Evolutionary conservation across 2,329 filamentous ascomycete species (phyloP), one percentile per base, ranked within the genome.

Genomic region (Pseudofabraea citricarpa): DNA sequence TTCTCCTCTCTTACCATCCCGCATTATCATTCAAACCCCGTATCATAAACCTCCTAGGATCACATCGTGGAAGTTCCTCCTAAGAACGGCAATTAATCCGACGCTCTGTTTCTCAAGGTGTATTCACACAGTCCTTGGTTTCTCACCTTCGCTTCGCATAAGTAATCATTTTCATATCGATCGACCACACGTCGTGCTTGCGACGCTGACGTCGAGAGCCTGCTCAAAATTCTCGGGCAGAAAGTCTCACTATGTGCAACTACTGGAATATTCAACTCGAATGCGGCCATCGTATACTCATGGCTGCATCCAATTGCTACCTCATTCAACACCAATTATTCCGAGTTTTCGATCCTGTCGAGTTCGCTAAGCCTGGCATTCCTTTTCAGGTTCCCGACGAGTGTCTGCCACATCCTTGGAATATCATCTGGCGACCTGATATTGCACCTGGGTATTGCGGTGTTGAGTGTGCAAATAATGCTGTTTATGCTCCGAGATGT

Each of bases 381-480:
- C 57, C 57, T 1, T 60, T 61, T 38, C 44, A 56, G 21, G 46
- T 61, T 8, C 56, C 58, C 9, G 38, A 37, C 5, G 36, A 46
- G 27, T 60, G 58, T 46, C 39, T 52, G 10, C 57, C 57, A 18
- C 53, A 57, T 41, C 40, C 38, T 26, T 20, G 41, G 23, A 60
- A 60, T 41, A 37, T 56, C 7, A 43, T 32, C 4, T 44, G 43
- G 18, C 49, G 45, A 33, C 45, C 43, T 27, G 42, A 48, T 6
- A 44, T 50, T 12, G 50, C 51, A 13, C 35, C 35, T 23, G 21
- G 9, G 12, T 58, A 55, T 38, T 61, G 56, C 38, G 44, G 48
- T 15, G 49, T 31, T 15, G 58, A 61, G 45, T 61, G 58, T 48
- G 55, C 48, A 39, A 61, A 59, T 42, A 61, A 59, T 51, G 50